Conservation (phyloP, 805 yeast genomes). For the Saccharomyces eubayanus region DNA sequence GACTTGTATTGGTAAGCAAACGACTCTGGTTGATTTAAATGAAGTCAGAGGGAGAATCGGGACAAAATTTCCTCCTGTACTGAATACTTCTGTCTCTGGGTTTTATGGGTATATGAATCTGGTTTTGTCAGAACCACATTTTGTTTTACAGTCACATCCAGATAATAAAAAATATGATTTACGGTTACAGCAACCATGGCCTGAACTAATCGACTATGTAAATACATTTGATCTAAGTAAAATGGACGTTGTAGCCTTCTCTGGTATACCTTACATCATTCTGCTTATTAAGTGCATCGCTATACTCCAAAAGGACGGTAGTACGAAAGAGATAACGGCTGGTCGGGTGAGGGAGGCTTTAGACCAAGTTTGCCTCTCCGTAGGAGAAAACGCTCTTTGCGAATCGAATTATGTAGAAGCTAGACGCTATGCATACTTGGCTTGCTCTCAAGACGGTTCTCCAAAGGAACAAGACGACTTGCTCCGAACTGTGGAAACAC, state of each 20-base stretch:
- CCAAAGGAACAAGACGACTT: neutral
- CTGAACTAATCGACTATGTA: conserved; percentile 45
- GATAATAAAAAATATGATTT: conserved; percentile 47
- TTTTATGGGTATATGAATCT: conserved; percentile 56
- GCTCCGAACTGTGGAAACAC: conserved; percentile 29
- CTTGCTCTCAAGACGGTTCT: conserved; percentile 12
- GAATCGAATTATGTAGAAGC: conserved; percentile 47
- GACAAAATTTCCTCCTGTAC: conserved; percentile 34
- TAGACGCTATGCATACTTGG: conserved; percentile 36
- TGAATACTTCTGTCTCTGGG: conserved; percentile 33
- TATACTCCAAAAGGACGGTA: conserved; percentile 30
- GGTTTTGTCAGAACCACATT: conserved; percentile 43
- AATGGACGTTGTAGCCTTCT: conserved; percentile 36
- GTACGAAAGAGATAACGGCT: conserved; percentile 27
- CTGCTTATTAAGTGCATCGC: conserved; percentile 49
- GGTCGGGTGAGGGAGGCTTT: conserved; percentile 31
- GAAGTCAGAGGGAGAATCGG: neutral
- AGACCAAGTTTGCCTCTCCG: conserved; percentile 9
- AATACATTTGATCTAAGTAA: conserved; percentile 42
- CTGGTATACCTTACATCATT: conserved; percentile 64
- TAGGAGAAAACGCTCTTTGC: conserved; percentile 19
- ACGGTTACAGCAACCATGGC: conserved; percentile 66
- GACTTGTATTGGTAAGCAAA: neutral
- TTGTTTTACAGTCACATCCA: conserved; percentile 71
- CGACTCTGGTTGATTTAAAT: neutral